Percentiles rank a stretch among this genome's conserved stretches.
These are phyloP conservation scores for Cordia subcordata DNA, from an alignment of 257 asterid species.

Conservation along the genomic window DNA sequence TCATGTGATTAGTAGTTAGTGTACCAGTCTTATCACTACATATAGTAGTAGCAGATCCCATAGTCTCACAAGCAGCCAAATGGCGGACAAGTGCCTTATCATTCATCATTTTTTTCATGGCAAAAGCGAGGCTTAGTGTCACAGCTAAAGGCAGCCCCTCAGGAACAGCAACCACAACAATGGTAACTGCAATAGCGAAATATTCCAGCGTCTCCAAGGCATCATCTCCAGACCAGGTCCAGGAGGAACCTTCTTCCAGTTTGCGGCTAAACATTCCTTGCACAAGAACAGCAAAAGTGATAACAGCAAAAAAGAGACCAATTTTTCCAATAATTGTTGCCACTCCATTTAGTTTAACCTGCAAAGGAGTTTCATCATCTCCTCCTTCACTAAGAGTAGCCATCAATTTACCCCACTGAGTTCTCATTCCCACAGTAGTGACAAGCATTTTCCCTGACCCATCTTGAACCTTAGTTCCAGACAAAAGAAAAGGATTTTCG, in stretches of 20 bases:
- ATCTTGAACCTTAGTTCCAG: conserved; percentile 89
- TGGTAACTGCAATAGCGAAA: conserved; percentile 91
- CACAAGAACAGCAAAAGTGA: conserved; percentile 77
- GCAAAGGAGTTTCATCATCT: conserved; percentile 91
- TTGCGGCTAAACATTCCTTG: conserved; percentile 65
- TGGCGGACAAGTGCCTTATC: conserved; percentile 92
- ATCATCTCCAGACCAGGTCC: conserved; percentile 75
- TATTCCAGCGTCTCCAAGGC: conserved; percentile 78
- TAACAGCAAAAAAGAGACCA: conserved; percentile 80
- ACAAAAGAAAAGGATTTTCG: conserved; percentile 71
- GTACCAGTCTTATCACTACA: conserved; percentile 98
- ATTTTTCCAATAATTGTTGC: conserved; percentile 87
- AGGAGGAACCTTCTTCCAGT: conserved; percentile 41
- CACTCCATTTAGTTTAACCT: conserved; percentile 83
- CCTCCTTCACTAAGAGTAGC: conserved; percentile 91
- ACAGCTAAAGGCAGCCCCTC: conserved; percentile 96
- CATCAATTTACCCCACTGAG: conserved; percentile 94
- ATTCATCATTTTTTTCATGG: conserved; percentile 96
- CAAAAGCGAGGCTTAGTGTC: conserved; percentile 89
- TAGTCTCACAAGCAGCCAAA: conserved; percentile 93
- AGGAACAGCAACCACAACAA: conserved; percentile 95
- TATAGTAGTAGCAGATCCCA: conserved; percentile 94
- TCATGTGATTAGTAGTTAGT: conserved; percentile 79
- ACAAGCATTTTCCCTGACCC: conserved; percentile 89
- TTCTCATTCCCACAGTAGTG: conserved; percentile 92